Base-by-base conservation (phyloP, 2,329 filamentous ascomycete genomes). In the Fusarium tuaranense region DNA sequence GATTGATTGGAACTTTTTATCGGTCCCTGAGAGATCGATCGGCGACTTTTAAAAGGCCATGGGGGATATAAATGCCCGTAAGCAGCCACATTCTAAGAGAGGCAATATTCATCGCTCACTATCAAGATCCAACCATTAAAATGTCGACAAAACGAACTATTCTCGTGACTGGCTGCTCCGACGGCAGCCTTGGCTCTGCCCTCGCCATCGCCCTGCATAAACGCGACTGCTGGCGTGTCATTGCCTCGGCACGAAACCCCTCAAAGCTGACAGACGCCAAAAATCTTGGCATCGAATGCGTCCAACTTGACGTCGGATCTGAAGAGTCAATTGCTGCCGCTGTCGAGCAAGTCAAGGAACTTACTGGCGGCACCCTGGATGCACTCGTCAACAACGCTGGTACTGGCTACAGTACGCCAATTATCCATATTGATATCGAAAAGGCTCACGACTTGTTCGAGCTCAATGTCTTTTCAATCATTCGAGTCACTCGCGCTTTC, bases 151-250 rank as follows among this genome's bases (percentile, higher is more conserved):
- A 72, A 14, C 57, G 63, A 25, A 80, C 77, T 2, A 77, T 83
- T 16, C 70, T 83, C 6, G 74, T 84, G n/a, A 82, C 82, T 1
- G 82, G 82, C 65, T 83, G 82, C 69, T 82, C 80, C 1, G 79
- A 81, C 13, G 80, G 80, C 10, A 78, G 80, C 27, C 70, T 83
- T 1, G 82, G 82, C 2, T 76, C 77, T 1, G 76, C 78, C 0
- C 72, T 84, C 2, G 80, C 81, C 12, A 62, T 80, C 1, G 80
- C 76, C 7, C 76, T 83, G 25, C 80, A 78, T n/a, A 59, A 70
- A 1, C 55, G 48, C 2, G 78, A 79, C 10, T 81, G 76, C 10
- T 81, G 76, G 70, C 70, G 73, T 14, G 81, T 83, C 13, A 78
- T 81, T 48, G 81, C 81, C 16, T 79, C 81, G 1, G 78, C 78